A percentile compares a stretch with the other conserved stretches of the same genome.
Conservation (phyloP, 2,329 filamentous ascomycete species). For the Penicillium aurantiogriseum region DNA sequence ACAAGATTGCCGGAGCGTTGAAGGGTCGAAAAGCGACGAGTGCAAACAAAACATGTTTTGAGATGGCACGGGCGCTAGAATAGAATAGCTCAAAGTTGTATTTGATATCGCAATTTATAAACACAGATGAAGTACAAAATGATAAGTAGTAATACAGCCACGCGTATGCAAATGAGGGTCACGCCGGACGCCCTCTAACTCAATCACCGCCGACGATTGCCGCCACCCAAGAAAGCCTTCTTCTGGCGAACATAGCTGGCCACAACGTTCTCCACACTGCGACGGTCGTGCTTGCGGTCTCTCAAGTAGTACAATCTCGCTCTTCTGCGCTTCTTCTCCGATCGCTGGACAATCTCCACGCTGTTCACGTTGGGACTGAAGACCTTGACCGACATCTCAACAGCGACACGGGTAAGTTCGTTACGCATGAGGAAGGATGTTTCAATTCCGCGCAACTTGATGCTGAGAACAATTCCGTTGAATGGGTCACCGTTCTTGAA, state of each 20-base stretch:
- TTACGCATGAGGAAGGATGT: conserved; percentile 84
- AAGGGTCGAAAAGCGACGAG: neutral
- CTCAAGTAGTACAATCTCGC: conserved; percentile 90
- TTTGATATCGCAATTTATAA: conserved; percentile 12
- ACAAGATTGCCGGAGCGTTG: neutral
- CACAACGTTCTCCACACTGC: conserved; percentile 79
- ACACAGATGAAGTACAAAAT: conserved; percentile 12
- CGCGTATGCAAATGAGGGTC: conserved; percentile 9
- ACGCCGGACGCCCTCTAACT: conserved; percentile 11
- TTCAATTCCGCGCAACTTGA: conserved; percentile 83
- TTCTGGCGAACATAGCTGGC: conserved; percentile 60
- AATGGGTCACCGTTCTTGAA: conserved; percentile 85
- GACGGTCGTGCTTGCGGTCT: conserved; percentile 81
- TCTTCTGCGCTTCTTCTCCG: conserved; percentile 78
- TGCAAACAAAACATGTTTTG: neutral
- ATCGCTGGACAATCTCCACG: conserved; percentile 89
- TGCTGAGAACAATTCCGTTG: conserved; percentile 80
- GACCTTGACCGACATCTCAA: conserved; percentile 98
- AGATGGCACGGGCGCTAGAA: neutral
- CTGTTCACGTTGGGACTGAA: conserved; percentile 86
- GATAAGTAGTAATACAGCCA: conserved; percentile 14
- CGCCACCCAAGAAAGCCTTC: conserved; percentile 43
- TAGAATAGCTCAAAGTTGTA: conserved; percentile 5
- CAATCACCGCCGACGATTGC: conserved; percentile 19
- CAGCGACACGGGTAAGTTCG: conserved; percentile 78